Conservation (phyloP, 441 rosid genomes). For the Codiaeum variegatum region DNA sequence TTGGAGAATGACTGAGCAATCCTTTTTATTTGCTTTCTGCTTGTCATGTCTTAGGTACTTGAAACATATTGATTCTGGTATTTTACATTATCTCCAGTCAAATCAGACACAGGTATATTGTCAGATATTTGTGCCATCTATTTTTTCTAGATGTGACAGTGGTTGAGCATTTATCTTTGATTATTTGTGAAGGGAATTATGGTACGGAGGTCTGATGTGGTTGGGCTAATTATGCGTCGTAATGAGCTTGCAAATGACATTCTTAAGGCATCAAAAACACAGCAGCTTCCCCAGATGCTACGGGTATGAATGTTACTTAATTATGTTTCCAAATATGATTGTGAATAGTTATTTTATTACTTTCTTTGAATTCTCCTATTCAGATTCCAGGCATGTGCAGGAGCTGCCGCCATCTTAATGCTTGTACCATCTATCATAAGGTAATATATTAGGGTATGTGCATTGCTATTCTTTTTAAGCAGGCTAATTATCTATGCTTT, state of each 20-base stretch:
- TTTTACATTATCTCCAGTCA: slow-evolving; percentile 84
- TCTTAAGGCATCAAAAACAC: slow-evolving; percentile 67
- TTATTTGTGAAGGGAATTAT: slow-evolving; percentile 59
- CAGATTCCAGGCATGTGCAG: slow-evolving; percentile 86
- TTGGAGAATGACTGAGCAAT: slow-evolving; percentile 5
- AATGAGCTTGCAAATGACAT: slow-evolving; percentile 91
- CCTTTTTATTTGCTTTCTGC: slow-evolving; percentile 16
- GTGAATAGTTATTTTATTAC: slow-evolving; percentile 15
- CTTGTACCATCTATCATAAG: slow-evolving; percentile 90
- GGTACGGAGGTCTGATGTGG: slow-evolving; percentile 81
- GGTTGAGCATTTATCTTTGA: slow-evolving; percentile 23
- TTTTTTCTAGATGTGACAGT: slow-evolving; percentile 24
- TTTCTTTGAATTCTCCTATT: slow-evolving; percentile 15
- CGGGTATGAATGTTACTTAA: slow-evolving; percentile 46
- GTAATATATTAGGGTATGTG: slow-evolving; percentile 33
- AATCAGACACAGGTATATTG: slow-evolving; percentile 79
- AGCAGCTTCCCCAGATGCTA: slow-evolving; percentile 83
- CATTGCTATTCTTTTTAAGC: slow-evolving; percentile 4
- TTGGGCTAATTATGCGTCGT: slow-evolving; percentile 93
- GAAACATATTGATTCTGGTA: slow-evolving; percentile 76
- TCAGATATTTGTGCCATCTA: slow-evolving; percentile 23
- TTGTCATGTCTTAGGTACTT: slow-evolving; percentile 54
- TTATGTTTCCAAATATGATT: slow-evolving; percentile 12
- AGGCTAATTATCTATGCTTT: slow-evolving; percentile 6
- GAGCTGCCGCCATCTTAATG: slow-evolving; percentile 88